A percentile compares a stretch with the other conserved stretches of the same genome.
phyloP scores from a whole-genome alignment of 345 rosid species.

The Euphorbia pulcherrima region DNA sequence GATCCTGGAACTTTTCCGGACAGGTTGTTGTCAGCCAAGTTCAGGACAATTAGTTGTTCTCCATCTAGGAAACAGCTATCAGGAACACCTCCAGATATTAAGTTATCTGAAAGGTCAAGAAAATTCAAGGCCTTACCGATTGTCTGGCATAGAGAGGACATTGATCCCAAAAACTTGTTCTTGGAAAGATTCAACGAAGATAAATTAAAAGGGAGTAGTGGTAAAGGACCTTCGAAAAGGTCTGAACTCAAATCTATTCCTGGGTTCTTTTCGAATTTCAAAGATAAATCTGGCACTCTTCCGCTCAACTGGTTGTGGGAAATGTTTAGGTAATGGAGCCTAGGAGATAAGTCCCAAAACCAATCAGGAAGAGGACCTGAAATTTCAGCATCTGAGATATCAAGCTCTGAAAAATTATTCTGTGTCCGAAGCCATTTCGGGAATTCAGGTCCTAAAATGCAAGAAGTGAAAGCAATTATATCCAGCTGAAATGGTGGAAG shows the following conservation, averaged over 20 bases:
- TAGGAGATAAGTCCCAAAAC: conserved; percentile 23
- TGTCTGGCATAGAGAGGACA: conserved; percentile 11
- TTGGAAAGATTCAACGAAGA: conserved; percentile 21
- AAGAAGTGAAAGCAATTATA: conserved; percentile 1
- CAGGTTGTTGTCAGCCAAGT: conserved; percentile 22
- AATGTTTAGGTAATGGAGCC: conserved; percentile 4
- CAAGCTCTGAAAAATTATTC: background rate
- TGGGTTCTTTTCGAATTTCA: background rate
- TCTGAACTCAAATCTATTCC: conserved; percentile 25
- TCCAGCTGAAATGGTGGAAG: conserved; percentile 27
- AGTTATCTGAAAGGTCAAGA: conserved; percentile 19
- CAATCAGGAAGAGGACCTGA: conserved; percentile 16
- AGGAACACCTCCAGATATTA: conserved; percentile 13
- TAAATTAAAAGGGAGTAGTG: conserved; percentile 6
- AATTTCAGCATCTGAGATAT: conserved; percentile 27
- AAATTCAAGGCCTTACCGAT: background rate
- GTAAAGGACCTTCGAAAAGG: conserved; percentile 23
- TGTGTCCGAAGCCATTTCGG: conserved; percentile 33
- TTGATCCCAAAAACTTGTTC: conserved; percentile 22
- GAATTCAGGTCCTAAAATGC: conserved; percentile 30
- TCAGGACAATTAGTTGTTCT: conserved; percentile 5
- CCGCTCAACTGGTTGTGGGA: conserved; percentile 34
- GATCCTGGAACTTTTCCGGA: conserved; percentile 22
- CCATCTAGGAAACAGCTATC: conserved; percentile 5
- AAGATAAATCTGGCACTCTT: conserved; percentile 16